Conservation (phyloP, 148 eudicot species). For the Rhododendron mucronatum region DNA sequence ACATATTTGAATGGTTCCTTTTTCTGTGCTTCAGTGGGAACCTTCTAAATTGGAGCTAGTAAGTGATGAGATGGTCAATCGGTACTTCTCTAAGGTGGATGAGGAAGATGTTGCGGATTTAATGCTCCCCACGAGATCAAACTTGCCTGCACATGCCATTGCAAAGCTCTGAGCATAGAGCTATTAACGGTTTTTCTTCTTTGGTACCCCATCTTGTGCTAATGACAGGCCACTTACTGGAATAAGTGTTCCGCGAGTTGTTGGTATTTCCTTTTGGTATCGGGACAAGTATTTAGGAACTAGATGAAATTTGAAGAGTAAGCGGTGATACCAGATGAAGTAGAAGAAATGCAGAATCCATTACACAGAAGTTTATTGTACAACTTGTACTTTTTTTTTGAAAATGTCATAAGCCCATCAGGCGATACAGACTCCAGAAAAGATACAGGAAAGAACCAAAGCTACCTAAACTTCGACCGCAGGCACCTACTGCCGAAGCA, state of each 20-base stretch:
- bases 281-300: not conserved
- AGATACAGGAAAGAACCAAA: too few relatives aligned
- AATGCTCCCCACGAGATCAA: conserved; percentile 57
- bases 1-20: not conserved
- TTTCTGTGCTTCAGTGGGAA: conserved; percentile 58
- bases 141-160: conserved; percentile 58
- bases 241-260: not conserved
- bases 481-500: too few relatives aligned
- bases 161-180: conserved; percentile 60
- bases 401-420: too few relatives aligned
- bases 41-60: conserved; percentile 68
- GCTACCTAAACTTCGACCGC: too few relatives aligned
- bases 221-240: not conserved
- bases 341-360: not conserved
- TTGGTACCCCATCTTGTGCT: not conserved
- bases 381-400: not conserved
- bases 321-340: not conserved
- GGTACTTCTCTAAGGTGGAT: conserved; percentile 51
- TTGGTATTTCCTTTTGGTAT: not conserved
- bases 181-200: not conserved
- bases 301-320: not conserved
- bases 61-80: conserved; percentile 58
- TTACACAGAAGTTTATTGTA: not conserved
- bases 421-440: too few relatives aligned
- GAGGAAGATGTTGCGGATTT: conserved; percentile 69